phyloP scores from a whole-genome alignment of 73 alveolate genomes.

The Tetrahymena malaccensis region DNA sequence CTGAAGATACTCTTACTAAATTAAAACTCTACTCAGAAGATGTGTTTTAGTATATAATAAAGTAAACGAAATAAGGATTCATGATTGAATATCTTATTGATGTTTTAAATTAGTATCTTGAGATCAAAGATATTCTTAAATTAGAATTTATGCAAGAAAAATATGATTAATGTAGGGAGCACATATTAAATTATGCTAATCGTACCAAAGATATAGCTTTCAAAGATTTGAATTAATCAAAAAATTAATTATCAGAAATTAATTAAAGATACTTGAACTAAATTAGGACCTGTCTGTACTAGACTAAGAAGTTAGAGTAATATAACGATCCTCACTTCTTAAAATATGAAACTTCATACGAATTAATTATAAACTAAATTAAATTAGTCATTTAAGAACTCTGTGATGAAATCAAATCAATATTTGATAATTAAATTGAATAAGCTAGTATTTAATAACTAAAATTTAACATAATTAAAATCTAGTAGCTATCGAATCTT shows the following conservation, averaged over 20 bases:
- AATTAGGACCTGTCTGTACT: background rate
- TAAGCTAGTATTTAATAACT: too few species aligned
- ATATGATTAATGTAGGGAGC: too few species aligned
- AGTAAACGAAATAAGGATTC: background rate
- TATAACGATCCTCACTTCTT: background rate
- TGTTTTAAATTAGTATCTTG: background rate
- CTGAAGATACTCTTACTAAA: background rate
- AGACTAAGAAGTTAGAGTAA: background rate
- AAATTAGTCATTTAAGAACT: background rate
- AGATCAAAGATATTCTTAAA: too few species aligned
- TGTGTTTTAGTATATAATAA: too few species aligned
- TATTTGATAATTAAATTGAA: too few species aligned
- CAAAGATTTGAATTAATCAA: background rate
- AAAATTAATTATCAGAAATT: background rate
- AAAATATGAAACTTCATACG: background rate
- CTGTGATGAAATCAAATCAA: too few species aligned
- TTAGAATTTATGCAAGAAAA: background rate
- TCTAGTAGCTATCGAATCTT: background rate
- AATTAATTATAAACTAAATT: too few species aligned
- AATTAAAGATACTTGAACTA: background rate
- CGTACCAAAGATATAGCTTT: background rate
- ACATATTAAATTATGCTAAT: too few species aligned
- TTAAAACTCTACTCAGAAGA: background rate
- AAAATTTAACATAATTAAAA: too few species aligned
- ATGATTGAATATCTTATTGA: background rate